Evolutionary conservation across 1,284 basidiomycete genomes (phyloP), one percentile per base, ranked within the genome.

Genomic region (Anthracocystis setariae): DNA sequence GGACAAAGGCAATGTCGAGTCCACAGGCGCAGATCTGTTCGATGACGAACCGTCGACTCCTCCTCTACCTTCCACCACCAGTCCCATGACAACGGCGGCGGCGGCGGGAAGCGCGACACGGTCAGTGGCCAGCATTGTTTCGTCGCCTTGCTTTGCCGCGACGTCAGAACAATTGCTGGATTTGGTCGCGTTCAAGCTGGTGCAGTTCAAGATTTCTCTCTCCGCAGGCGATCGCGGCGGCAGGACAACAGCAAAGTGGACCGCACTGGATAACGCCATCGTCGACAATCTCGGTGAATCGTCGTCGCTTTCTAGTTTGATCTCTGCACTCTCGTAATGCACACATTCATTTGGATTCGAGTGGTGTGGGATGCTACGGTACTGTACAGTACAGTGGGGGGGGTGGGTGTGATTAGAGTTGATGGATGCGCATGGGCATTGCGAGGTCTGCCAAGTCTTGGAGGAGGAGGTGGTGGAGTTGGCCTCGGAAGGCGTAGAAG

Each of bases 391-490:
- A 29, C 5, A 37, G n/a, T 37, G n/a, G 5, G n/a, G 15, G 7
- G n/a, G 35, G 5, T 7, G 7, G 12, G 35, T 9, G 35, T 7
- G 5, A 17, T 37, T 37, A 38, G 15, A 72, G 20, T 44, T 72
- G 69, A 46, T 72, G 69, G 33, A 67, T 59, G 12, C 76, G 70
- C 79, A 94, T 85, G 45, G 93, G 93, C 52, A 92, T 85, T 24
- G 92, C 89, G 23, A 92, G 86, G 27, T 89, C 86, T 40, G 86
- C 83, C 78, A 86, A 85, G 84, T 94, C 93, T 73, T 88, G 88
- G 62, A 92, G 88, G 72, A 89, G 88, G 66, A 89, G 89, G 81
- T 91, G 90, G 82, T 95, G 93, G 83, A 86, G 75, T 63, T 86
- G 86, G 39, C 88, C 89, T 66, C 88, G 87, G 86, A 95, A 96